A percentile compares a stretch with the other conserved stretches of the same genome.
Conservation (phyloP, 2,329 filamentous ascomycete species). For the Juglanconis oblonga region DNA sequence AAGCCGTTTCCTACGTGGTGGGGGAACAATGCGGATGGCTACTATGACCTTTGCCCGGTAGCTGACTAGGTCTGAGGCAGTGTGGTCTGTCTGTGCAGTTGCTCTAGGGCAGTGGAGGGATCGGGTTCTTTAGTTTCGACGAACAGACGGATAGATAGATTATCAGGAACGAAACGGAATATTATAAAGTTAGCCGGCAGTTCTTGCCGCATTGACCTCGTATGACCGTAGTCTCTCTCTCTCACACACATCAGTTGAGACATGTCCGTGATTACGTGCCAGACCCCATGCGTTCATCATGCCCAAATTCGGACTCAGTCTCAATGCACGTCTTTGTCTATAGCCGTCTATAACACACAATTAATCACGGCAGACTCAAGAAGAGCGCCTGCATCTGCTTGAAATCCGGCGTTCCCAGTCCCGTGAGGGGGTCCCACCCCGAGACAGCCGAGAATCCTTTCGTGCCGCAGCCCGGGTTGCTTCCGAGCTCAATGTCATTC, state of each 20-base stretch:
- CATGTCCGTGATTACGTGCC: too few relatives aligned
- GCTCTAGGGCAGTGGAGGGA: too few relatives aligned
- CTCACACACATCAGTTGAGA: too few relatives aligned
- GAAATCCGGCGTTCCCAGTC: constrained; percentile 1
- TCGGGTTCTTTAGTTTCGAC: too few relatives aligned
- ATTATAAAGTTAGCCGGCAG: not conserved
- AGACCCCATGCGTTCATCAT: too few relatives aligned
- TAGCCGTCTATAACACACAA: not conserved
- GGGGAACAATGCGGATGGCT: constrained; percentile 48
- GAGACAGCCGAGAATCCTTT: constrained; percentile 1
- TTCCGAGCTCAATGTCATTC: not conserved
- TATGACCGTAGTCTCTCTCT: not conserved
- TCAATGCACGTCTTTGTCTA: too few relatives aligned
- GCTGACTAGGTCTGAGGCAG: constrained; percentile 25
- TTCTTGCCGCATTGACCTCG: not conserved
- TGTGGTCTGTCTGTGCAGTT: not conserved
- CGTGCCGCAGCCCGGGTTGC: constrained; percentile 6
- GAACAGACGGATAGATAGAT: not conserved
- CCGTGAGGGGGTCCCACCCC: constrained; percentile 8
- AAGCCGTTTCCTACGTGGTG: constrained; percentile 51
- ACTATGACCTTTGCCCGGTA: constrained; percentile 46
- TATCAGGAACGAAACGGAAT: not conserved
- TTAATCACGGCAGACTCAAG: constrained; percentile 1
- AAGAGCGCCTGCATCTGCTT: not conserved
- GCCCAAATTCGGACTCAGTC: too few relatives aligned